Conservation (phyloP, 2,329 filamentous ascomycete genomes). For the Aspergillus uvarum region DNA sequence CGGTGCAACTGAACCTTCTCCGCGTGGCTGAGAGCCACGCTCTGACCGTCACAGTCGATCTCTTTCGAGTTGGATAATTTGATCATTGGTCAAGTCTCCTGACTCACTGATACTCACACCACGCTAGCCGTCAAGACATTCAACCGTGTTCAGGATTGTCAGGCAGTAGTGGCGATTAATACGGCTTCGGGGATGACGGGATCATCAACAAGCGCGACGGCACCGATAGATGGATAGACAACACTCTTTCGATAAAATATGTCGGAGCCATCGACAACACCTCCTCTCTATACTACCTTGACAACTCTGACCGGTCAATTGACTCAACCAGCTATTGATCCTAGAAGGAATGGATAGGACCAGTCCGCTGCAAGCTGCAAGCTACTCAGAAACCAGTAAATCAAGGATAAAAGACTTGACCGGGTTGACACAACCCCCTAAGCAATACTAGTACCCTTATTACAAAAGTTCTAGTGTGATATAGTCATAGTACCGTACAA, state of each 20-base stretch:
- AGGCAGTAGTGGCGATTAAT: constrained; percentile 62
- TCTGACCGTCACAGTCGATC: constrained; percentile 52
- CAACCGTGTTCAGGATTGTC: constrained; percentile 67
- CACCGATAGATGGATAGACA: constrained; percentile 62
- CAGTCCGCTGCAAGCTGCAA: no score
- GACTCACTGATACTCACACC: constrained; percentile 63
- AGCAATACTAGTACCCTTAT: no score
- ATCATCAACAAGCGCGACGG: constrained; percentile 59
- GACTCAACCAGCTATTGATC: no score
- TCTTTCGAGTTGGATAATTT: constrained; percentile 61
- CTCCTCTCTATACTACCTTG: constrained; percentile 57
- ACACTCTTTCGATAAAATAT: constrained; percentile 46
- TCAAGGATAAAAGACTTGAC: no score
- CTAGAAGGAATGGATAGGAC: no score
- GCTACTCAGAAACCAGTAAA: no score
- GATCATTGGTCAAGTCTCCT: constrained; percentile 66
- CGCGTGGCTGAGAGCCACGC: constrained; percentile 51
- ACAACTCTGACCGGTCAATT: constrained; percentile 60
- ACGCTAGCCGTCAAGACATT: constrained; percentile 64
- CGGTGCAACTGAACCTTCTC: constrained; percentile 60
- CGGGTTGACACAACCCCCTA: no score
- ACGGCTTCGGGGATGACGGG: constrained; percentile 48
- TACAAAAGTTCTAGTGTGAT: no score
- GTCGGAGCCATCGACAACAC: constrained; percentile 43
- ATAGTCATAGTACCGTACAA: no score